A percentile compares a stretch with the other conserved stretches of the same genome.
Conservation (phyloP, 331 rosid species). For the Phaseolus coccineus region DNA sequence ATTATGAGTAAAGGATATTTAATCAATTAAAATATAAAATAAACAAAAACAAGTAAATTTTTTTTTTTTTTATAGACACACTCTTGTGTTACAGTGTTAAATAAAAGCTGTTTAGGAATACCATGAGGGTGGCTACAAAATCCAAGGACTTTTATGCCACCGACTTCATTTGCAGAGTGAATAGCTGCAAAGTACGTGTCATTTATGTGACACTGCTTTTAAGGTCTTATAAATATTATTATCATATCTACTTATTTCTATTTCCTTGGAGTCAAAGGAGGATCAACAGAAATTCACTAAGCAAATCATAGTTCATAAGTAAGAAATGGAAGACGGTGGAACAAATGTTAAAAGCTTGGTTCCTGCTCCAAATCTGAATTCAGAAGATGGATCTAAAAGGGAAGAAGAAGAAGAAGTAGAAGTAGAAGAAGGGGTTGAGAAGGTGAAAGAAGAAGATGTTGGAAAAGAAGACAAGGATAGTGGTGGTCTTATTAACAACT, state of each 20-base stretch:
- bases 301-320: neutral
- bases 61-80: too few relatives aligned
- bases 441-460: neutral
- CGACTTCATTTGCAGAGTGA: too few relatives aligned
- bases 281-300: neutral
- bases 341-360: conserved; percentile 13
- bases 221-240: neutral
- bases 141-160: too few relatives aligned
- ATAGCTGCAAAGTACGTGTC: conserved; percentile 27
- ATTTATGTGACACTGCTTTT: neutral
- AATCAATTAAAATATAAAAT: too few relatives aligned
- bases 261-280: neutral
- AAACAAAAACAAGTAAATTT: too few relatives aligned
- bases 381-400: conserved; percentile 27
- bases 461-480: neutral
- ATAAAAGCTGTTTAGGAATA: neutral
- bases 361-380: conserved; percentile 1
- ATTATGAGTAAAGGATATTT: too few relatives aligned
- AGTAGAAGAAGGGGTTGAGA: neutral
- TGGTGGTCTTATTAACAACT: conserved; percentile 46
- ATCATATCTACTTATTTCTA: neutral
- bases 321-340: conserved; percentile 46
- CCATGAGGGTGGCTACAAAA: conserved; percentile 39
- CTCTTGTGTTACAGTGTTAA: too few relatives aligned
- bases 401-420: neutral